Conservation (phyloP, 495 filamentous ascomycete species). For the Lophiotrema nucula region DNA sequence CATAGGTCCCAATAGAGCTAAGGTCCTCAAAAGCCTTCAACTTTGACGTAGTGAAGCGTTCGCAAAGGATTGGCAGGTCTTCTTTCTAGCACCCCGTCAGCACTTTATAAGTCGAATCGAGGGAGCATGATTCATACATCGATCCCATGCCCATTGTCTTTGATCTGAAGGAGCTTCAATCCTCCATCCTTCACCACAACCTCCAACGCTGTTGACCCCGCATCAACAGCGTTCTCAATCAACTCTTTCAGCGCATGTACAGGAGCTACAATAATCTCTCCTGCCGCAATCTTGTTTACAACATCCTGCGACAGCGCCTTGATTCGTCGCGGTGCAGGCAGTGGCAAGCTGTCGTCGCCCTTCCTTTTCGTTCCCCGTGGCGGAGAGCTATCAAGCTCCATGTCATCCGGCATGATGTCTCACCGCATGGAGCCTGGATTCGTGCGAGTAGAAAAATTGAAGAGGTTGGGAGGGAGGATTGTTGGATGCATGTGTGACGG, state of each 20-base stretch:
- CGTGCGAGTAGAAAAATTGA: too few species aligned
- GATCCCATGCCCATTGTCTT: conserved; percentile 97
- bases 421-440: neutral
- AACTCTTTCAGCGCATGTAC: conserved; percentile 97
- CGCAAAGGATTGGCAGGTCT: conserved; percentile 90
- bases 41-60: conserved; percentile 96
- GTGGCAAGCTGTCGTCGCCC: conserved; percentile 23
- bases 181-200: conserved; percentile 93
- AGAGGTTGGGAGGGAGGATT: too few species aligned
- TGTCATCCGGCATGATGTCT: conserved; percentile 18
- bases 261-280: conserved; percentile 97
- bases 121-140: conserved; percentile 57
- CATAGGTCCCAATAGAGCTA: conserved; percentile 87
- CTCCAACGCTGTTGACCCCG: conserved; percentile 87
- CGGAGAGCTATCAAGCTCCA: conserved; percentile 21
- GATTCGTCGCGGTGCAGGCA: conserved; percentile 62
- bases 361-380: conserved; percentile 35
- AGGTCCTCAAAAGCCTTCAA: conserved; percentile 94
- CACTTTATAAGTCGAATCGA: neutral
- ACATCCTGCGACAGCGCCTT: conserved; percentile 94
- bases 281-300: conserved; percentile 98
- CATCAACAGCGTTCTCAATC: conserved; percentile 97
- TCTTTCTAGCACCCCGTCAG: conserved; percentile 48
- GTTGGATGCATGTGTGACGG: neutral
- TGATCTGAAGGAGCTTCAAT: conserved; percentile 95